Evolutionary conservation across 345 rosid species (phyloP).

Genomic region (Erucastrum elatum): DNA sequence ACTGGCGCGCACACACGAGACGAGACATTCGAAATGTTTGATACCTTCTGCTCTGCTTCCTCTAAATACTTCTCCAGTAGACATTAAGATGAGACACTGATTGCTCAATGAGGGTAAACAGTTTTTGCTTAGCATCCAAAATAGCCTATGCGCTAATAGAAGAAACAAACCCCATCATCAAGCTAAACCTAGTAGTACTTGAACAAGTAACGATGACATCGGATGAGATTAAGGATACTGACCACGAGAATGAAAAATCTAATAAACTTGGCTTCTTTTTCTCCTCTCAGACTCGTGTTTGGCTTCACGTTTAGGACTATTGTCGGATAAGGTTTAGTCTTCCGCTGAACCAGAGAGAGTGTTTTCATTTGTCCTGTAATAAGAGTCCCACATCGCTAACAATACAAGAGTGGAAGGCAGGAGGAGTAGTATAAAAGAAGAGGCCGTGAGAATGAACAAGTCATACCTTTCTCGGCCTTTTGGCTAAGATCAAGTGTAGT

Average conservation of each 20-base stretch:
- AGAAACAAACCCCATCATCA: no score
- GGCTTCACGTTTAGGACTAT: conserved; percentile 15
- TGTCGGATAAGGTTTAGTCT: not conserved
- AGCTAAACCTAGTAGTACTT: no score
- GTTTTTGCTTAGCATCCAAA: conserved; percentile 71
- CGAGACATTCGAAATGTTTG: not conserved
- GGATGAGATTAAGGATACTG: not conserved
- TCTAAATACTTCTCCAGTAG: conserved; percentile 52
- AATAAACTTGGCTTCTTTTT: no score
- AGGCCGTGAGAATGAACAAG: not conserved
- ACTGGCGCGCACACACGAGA: conserved; percentile 7
- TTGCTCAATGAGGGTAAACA: conserved; percentile 58
- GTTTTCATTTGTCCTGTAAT: not conserved
- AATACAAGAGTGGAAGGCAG: not conserved
- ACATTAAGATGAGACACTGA: conserved; percentile 65
- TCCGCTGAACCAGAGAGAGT: not conserved
- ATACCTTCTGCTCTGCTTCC: conserved; percentile 81
- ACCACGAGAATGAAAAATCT: conserved; percentile 5
- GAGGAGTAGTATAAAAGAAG: not conserved
- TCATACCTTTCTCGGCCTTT: conserved; percentile 70
- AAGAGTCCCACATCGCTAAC: conserved; percentile 27
- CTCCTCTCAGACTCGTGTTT: not conserved
- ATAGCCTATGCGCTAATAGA: no score
- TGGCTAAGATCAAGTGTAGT: conserved; percentile 74
- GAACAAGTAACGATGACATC: not conserved